Conservation (phyloP, 257 asterid genomes). For the Scutellaria galericulata region DNA sequence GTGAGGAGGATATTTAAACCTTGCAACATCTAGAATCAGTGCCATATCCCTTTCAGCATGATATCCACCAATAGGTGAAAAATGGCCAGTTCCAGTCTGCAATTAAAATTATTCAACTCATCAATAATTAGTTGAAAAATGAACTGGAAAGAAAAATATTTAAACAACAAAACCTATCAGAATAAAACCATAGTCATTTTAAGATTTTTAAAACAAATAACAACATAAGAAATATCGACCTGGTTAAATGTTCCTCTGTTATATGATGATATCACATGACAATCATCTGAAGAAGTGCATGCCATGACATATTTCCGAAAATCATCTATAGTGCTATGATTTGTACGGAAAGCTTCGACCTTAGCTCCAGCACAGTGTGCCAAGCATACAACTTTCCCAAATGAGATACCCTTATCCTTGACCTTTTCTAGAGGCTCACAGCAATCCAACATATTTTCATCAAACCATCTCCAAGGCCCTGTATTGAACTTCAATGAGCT, state of each 20-base stretch:
- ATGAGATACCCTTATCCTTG: constrained; percentile 85
- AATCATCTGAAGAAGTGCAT: constrained; percentile 80
- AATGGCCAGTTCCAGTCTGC: constrained; percentile 98
- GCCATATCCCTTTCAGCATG: constrained; percentile 96
- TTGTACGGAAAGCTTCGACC: constrained; percentile 89
- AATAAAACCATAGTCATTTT: constrained; percentile 4
- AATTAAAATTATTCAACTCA: constrained; percentile 36
- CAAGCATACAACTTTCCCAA: constrained; percentile 94
- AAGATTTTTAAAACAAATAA: constrained; percentile 18
- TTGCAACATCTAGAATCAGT: constrained; percentile 96
- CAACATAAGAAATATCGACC: constrained; percentile 43
- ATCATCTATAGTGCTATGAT: constrained; percentile 81
- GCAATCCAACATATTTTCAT: constrained; percentile 97
- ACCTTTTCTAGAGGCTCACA: constrained; percentile 97
- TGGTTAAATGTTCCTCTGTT: constrained; percentile 80
- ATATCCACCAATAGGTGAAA: constrained; percentile 99
- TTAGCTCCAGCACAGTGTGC: constrained; percentile 98
- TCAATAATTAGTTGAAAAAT: constrained; percentile 27
- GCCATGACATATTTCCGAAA: constrained; percentile 81
- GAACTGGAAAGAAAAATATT: constrained; percentile 21
- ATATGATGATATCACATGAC: constrained; percentile 90
- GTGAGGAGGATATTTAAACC: constrained; percentile 99
- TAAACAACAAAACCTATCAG: constrained; percentile 28
- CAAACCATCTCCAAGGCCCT: constrained; percentile 99
- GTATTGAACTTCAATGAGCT: constrained; percentile 39